Evolutionary conservation across 805 yeast genomes (phyloP).

Genomic region (Kuraishia molischiana): DNA sequence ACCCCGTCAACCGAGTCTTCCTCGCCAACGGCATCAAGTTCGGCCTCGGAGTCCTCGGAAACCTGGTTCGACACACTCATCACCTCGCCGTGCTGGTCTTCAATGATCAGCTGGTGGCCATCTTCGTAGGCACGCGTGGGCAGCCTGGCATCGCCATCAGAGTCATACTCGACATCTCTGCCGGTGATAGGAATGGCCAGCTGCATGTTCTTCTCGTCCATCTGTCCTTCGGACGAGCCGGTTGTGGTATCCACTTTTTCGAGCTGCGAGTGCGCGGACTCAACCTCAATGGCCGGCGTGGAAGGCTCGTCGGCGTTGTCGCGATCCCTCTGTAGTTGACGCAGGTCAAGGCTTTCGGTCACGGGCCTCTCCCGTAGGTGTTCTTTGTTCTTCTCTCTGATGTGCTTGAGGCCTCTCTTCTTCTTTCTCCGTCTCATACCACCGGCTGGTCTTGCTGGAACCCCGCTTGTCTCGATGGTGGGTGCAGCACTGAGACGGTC

Average conservation of each 20-base stretch:
- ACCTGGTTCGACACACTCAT: conserved; percentile 18
- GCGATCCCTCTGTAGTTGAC: conserved; percentile 14
- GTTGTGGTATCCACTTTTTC: conserved; percentile 9
- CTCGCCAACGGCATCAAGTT: neutral
- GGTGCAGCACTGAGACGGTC: conserved; percentile 6
- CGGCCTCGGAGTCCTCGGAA: neutral
- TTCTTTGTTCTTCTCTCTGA: conserved; percentile 10
- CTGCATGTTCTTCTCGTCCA: conserved; percentile 16
- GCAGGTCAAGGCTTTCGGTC: conserved; percentile 22
- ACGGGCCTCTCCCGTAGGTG: conserved; percentile 22
- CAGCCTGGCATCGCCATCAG: conserved; percentile 13
- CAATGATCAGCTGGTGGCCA: conserved; percentile 63
- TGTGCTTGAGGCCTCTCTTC: conserved; percentile 10
- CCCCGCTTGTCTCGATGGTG: conserved; percentile 11
- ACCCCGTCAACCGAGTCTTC: neutral
- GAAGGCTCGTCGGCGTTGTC: conserved; percentile 10
- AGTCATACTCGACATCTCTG: conserved; percentile 1
- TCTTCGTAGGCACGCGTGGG: conserved; percentile 50
- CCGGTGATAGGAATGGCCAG: conserved; percentile 11
- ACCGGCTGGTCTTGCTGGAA: conserved; percentile 63
- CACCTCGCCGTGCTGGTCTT: conserved; percentile 79
- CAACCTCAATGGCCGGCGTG: conserved; percentile 10
- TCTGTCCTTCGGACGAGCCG: neutral
- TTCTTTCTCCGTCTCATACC: conserved; percentile 45
- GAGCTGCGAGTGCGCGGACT: conserved; percentile 6